Evolutionary conservation across 352 stramenopile genomes (phyloP), one percentile per base, ranked within the genome.

Genomic region (Phytophthora kernoviae): DNA sequence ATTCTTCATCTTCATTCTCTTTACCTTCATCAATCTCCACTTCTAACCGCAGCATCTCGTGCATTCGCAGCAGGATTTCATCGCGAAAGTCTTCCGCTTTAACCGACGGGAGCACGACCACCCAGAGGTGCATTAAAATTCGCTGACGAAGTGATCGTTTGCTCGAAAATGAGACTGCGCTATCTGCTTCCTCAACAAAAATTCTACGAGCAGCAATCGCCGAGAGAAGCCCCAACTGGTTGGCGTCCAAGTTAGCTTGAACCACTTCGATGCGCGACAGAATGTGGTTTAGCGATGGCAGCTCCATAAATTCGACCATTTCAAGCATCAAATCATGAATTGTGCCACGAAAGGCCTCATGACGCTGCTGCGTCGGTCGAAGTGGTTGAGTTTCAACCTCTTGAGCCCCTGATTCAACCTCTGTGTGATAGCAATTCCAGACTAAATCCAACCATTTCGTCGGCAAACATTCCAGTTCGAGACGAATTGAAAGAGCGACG

Each of bases 401-500:
- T 1, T 52, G 43, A 12, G 34, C 34, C 8, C 22, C 21, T 22
- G 21, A 33, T 12, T 47, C 51, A 2, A 12, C 27, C 14, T 60
- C 63, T 9, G 52, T 68, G 17, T 72, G 63, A 40, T 84, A 90
- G 41, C 79, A 86, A 5, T 33, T 56, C 79, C 81, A 90, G 1
- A 90, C 62, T 1, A 78, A 56, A 40, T 87, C 68, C 14, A 93
- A 53, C 68, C 75, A 88, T 18, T 61, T 46, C 0, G 54, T 54
- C 0, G 66, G 46, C 5, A 87, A 54, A 9, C 49, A 58, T 33
- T 77, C 70, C 12, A 82, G 34, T 26, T 73, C 4, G 65, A 70
- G 5, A 61, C 66, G 41, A 91, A 90, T 21, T 82, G 79, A 20
- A 91, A 83, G n/a, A 93, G 41, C 1, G 84, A 74, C 0, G 70